Evolutionary conservation across 768 basidiomycete genomes (phyloP).

Genomic region (Amanita jacksonii): DNA sequence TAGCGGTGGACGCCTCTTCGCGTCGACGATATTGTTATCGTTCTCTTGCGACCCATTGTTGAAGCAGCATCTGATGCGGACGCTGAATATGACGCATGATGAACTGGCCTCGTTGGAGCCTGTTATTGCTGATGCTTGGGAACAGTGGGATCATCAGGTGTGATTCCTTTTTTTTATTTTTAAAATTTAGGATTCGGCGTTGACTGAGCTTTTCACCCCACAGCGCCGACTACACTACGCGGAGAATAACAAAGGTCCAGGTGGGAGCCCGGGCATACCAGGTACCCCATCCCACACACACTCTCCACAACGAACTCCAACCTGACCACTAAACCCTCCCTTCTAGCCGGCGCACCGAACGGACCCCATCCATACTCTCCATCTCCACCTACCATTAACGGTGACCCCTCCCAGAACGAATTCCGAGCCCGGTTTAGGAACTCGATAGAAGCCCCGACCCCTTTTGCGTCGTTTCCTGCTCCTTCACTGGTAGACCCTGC

Average conservation of each 20-base stretch:
- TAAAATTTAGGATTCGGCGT: too few relatives aligned
- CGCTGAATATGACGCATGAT: constrained; percentile 66
- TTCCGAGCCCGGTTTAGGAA: constrained; percentile 8
- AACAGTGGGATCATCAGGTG: constrained; percentile 80
- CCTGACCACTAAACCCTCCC: not conserved
- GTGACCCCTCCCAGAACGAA: constrained; percentile 8
- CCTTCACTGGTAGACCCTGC: not conserved
- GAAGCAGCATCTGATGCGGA: constrained; percentile 67
- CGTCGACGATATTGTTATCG: constrained; percentile 66
- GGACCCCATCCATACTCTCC: constrained; percentile 9
- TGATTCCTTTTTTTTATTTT: constrained; percentile 15
- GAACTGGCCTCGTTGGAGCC: constrained; percentile 73
- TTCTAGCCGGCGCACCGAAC: constrained; percentile 4
- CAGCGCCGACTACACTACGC: constrained; percentile 36
- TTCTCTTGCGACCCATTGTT: constrained; percentile 67
- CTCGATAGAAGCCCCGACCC: constrained; percentile 6
- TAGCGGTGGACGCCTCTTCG: constrained; percentile 68
- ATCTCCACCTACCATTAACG: constrained; percentile 5
- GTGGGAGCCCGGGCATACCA: constrained; percentile 1
- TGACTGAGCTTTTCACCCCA: too few relatives aligned
- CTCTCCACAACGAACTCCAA: not conserved
- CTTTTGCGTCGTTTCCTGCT: not conserved
- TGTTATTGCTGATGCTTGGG: constrained; percentile 76
- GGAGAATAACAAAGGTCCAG: constrained; percentile 22
- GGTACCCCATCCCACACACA: not conserved